These are phyloP conservation scores for Oenanthe sinensis DNA, from an alignment of 129 eudicot species.

Conservation along the genomic window DNA sequence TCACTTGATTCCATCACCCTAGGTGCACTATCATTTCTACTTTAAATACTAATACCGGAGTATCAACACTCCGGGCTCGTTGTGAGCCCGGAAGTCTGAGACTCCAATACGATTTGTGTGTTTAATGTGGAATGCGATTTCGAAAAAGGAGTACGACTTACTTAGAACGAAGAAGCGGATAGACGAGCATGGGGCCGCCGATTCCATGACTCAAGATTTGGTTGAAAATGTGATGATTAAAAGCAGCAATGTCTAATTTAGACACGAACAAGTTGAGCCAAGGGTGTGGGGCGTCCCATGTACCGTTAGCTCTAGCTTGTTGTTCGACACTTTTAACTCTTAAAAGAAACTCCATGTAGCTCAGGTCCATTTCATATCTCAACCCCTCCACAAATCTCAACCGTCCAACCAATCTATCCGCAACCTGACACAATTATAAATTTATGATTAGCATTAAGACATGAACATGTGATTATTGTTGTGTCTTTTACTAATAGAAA, in stretches of 20 bases:
- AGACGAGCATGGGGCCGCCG: conserved; percentile 89
- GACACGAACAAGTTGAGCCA: conserved; percentile 88
- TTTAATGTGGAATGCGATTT: not conserved
- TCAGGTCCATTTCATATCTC: conserved; percentile 48
- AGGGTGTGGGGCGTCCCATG: conserved; percentile 95
- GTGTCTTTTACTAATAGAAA: not conserved
- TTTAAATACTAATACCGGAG: not conserved
- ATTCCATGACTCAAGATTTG: conserved; percentile 62
- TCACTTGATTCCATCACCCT: conserved; percentile 2
- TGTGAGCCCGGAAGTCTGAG: not conserved
- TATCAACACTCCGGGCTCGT: not conserved
- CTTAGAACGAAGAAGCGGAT: conserved; percentile 79
- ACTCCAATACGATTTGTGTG: not conserved
- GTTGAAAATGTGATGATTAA: conserved; percentile 65
- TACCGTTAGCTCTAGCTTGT: conserved; percentile 63
- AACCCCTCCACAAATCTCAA: conserved; percentile 41
- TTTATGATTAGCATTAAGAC: not conserved
- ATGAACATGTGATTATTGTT: not conserved
- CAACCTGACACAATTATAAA: conserved; percentile 25
- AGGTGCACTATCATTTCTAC: conserved; percentile 6
- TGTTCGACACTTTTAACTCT: conserved; percentile 69
- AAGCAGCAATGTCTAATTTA: conserved; percentile 50
- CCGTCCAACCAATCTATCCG: conserved; percentile 45
- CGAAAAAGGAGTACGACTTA: conserved; percentile 15
- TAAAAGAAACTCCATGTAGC: conserved; percentile 58